A percentile compares a stretch with the other conserved stretches of the same genome.
Conservation (phyloP, 2,329 filamentous ascomycete species). For the Rhytidhysteron rufulum region DNA sequence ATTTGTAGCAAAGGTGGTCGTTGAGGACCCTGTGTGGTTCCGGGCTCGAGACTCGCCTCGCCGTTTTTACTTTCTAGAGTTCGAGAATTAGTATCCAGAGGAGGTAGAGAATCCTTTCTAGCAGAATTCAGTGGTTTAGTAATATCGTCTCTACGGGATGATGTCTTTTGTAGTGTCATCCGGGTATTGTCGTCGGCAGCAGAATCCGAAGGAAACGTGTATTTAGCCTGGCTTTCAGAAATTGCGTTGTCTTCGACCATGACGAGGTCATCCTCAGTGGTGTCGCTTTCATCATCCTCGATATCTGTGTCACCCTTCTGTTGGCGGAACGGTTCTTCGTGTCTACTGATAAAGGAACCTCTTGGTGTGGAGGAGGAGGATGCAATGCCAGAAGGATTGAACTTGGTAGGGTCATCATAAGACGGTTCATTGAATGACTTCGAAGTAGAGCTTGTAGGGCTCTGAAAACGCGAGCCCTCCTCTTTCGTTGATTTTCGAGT, state of each 20-base stretch:
- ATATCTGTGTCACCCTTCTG: constrained; percentile 21
- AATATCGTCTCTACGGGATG: constrained; percentile 1
- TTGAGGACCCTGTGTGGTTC: constrained; percentile 25
- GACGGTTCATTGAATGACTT: constrained; percentile 16
- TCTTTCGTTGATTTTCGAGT: constrained; percentile 16
- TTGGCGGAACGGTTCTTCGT: constrained; percentile 17
- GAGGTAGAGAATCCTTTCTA: not conserved
- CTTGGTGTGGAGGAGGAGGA: constrained; percentile 8
- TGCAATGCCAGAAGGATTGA: constrained; percentile 14
- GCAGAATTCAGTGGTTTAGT: not conserved
- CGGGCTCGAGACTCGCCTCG: constrained; percentile 19
- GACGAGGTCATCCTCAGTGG: constrained; percentile 26
- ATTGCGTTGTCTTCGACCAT: constrained; percentile 21
- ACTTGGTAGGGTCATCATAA: constrained; percentile 12
- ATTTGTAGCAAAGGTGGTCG: constrained; percentile 40
- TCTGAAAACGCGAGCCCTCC: constrained; percentile 22
- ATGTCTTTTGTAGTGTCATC: not conserved
- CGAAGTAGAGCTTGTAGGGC: constrained; percentile 21
- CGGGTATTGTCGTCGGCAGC: not conserved
- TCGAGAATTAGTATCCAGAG: not conserved
- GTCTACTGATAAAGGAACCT: constrained; percentile 18
- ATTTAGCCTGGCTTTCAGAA: constrained; percentile 7
- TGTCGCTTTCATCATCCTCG: constrained; percentile 26
- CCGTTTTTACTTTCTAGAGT: constrained; percentile 14
- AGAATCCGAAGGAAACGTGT: not conserved